Evolutionary conservation across 2,329 filamentous ascomycete species (phyloP).

Genomic region (Fusarium virguliforme): DNA sequence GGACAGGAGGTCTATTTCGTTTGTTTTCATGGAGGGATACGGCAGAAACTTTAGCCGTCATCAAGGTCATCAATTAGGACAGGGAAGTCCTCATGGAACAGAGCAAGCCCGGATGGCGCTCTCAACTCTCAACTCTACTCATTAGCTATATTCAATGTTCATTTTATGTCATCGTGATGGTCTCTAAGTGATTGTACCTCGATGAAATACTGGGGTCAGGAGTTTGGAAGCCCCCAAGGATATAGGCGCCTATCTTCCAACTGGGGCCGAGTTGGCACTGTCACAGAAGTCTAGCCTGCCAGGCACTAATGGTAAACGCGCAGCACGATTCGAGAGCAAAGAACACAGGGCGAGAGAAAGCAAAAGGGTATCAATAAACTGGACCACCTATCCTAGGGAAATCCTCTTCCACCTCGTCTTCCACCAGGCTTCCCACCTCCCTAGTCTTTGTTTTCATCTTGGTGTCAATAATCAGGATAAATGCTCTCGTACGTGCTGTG

Average conservation of each 20-base stretch:
- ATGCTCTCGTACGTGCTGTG: background rate
- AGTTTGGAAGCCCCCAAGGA: too few species aligned
- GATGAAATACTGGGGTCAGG: too few species aligned
- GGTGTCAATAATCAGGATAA: background rate
- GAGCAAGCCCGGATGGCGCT: background rate
- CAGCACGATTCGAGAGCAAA: background rate
- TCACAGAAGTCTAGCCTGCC: background rate
- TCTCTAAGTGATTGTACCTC: background rate
- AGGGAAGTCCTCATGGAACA: background rate
- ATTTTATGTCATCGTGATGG: background rate
- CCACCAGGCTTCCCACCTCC: too few species aligned
- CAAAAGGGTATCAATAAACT: conserved; percentile 9
- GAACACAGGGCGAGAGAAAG: background rate
- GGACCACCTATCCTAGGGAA: background rate
- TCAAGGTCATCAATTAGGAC: background rate
- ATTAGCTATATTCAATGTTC: background rate
- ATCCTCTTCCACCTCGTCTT: background rate
- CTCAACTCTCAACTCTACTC: background rate
- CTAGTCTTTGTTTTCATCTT: background rate
- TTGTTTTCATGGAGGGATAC: too few species aligned
- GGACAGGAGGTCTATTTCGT: background rate
- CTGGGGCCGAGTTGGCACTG: background rate
- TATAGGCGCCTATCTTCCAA: too few species aligned
- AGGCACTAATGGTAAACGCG: background rate
- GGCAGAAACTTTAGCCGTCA: background rate